Base-by-base conservation (phyloP, 306 rosid species). In the Acmispon strigosus region DNA sequence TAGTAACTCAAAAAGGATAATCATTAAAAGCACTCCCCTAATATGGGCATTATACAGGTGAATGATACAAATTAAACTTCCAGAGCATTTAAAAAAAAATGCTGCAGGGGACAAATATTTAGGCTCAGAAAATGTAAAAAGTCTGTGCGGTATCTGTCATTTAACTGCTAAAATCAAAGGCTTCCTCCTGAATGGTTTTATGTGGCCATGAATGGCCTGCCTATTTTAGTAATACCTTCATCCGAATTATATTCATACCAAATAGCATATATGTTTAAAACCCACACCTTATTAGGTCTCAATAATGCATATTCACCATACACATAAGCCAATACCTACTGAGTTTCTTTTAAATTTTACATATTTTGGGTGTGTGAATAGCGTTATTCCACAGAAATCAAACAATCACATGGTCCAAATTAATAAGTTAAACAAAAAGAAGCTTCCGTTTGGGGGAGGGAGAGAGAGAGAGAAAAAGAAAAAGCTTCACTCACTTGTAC, bases 401-500 rank as follows among this genome's bases (percentile, higher is more conserved):
- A n/a, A n/a, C 17, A 48, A 27, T 19, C 4, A 65, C 1, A 6
- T 16, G 43, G 64, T 52, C 22, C n/a, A 66, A 43, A 79, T 71
- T 78, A 2, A 27, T 27, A 4, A 27, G 32, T 47, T 50, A 47
- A 52, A 19, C 14, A 27, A 77, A 57, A 58, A 1, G 52, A 48
- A 52, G 17, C 18, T 29, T 58, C 15, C 20, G 15, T 24, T 27
- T 10, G 14, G 17, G 59, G 4, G 32, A 27, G 4, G 4, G 45
- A 4, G 59, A 36, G 29, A n/a, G 17, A 4, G 51, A 53, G 62
- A 43, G 34, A 69, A 39, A 80, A 11, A 52, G 16, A 19, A 17
- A 65, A 67, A 58, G 69, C 44, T 39, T 53, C 43, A 87, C 98
- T 88, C 83, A 91, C 99, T 91, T 95, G 92, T 95, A 95, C 76